Base-by-base conservation (phyloP, 148 eudicot genomes). In the Vaccinium corymbosum region DNA sequence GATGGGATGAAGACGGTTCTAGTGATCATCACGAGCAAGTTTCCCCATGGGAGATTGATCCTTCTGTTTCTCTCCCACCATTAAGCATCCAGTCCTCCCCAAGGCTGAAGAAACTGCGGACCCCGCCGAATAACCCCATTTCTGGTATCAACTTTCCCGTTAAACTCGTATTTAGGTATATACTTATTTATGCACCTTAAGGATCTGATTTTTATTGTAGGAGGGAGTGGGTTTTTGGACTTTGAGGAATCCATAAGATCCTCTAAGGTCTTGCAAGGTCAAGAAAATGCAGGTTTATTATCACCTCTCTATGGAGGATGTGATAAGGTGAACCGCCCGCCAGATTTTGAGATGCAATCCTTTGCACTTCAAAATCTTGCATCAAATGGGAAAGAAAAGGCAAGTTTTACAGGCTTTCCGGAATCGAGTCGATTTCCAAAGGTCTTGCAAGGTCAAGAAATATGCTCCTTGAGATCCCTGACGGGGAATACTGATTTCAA, bases 371-470 rank as follows among this genome's bases (percentile, higher is more conserved):
- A 84, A 14, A 87, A 74, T 86, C 86, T 85, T 78, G 66, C 85
- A n/a, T 86, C 85, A 62, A 83, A 86, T 16, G 85, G 84, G 78
- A 59, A 79, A 66, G 90, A 78, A 55, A 89, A 80, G 82, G 62
- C 81, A 57, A 89, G 84, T 56, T 82, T 81, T 19, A 79, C 89
- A 76, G 93, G 91, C 91, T 86, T 89, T 90, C 79, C 83, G 95
- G 95, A 90, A 87, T 90, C 95, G 53, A 89, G 87, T 80, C 84
- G 93, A 87, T 91, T 90, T 85, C 92, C 94, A 72, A 94, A 91
- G 98, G 98, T 95, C 95, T 95, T 95, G 98, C 98, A 94, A 94
- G 98, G 98, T 94, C 97, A 95, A 94, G 98, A 95, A 93, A 93
- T 95, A 85, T 94, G 93, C 87, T 89, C 98, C 61, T 89, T 92